Evolutionary conservation across 2,329 filamentous ascomycete genomes (phyloP).

Genomic region (Arthroderma sp.): DNA sequence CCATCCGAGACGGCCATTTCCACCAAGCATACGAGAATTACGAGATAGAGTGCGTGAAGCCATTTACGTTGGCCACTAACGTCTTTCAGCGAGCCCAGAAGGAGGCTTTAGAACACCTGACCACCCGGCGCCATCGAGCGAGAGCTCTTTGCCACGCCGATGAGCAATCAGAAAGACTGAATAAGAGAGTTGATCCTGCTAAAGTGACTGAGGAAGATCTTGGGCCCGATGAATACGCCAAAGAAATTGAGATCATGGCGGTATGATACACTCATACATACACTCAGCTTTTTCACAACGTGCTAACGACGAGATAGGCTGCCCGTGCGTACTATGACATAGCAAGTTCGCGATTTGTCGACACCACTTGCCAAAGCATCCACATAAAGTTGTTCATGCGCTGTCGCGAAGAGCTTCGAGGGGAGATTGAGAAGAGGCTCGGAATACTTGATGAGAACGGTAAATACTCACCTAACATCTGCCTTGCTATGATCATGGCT

Average conservation of each 20-base stretch:
- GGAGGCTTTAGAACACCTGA: slow-evolving; percentile 8
- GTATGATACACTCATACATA: slow-evolving; percentile 12
- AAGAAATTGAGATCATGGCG: slow-evolving; percentile 30
- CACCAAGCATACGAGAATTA: slow-evolving; percentile 40
- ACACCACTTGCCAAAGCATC: slow-evolving; percentile 25
- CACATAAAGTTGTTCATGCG: slow-evolving; percentile 24
- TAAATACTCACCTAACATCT: slow-evolving; percentile 11
- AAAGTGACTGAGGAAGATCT: slow-evolving; percentile 18
- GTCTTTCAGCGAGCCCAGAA: slow-evolving; percentile 15
- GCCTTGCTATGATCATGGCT: background rate
- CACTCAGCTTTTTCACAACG: background rate
- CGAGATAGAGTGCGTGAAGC: slow-evolving; percentile 39
- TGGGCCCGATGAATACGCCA: slow-evolving; percentile 20
- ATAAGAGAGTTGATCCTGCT: slow-evolving; percentile 11
- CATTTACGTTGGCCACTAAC: slow-evolving; percentile 40
- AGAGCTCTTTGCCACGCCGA: slow-evolving; percentile 10
- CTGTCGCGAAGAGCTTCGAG: slow-evolving; percentile 21
- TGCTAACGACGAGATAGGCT: slow-evolving; percentile 13
- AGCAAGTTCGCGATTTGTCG: slow-evolving; percentile 26
- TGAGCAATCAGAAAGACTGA: slow-evolving; percentile 10
- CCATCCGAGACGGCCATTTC: slow-evolving; percentile 24
- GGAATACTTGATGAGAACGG: slow-evolving; percentile 20
- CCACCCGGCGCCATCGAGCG: slow-evolving; percentile 10
- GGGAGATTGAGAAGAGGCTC: slow-evolving; percentile 18
- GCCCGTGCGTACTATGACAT: slow-evolving; percentile 28